Base-by-base conservation (phyloP, 2,329 filamentous ascomycete genomes). In the Macroventuria anomochaeta region DNA sequence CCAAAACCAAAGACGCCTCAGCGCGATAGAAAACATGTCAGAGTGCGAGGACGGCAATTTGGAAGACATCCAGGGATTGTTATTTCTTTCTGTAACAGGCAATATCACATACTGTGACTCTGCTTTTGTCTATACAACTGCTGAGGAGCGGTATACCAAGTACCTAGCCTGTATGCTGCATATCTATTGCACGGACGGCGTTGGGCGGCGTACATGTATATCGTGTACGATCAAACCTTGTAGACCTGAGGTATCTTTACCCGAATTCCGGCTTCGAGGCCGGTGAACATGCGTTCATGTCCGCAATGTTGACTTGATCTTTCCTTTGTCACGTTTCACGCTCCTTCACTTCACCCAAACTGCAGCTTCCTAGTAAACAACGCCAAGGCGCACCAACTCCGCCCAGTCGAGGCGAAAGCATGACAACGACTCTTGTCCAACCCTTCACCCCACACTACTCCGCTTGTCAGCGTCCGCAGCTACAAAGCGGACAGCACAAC, bases 71-170 rank as follows among this genome's bases (percentile, higher is more conserved):
- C 48, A 44, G 28, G 12, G 11, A 26, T 26, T 26, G 17, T 29
- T 21, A 18, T 26, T 37, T 17, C 31, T 23, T 41, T 36, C 31
- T 23, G 8, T 37, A 49, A 33, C n/a, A 39, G 44, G 34, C 44
- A 50, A 43, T 43, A 28, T 20, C 46, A 49, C 46, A 29, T 29
- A 15, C 23, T 12, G 46, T 49, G 46, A 21, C 33, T 33, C 28
- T 48, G 28, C 29, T 37, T 33, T 17, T 48, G 37, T 50, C 47
- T 33, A 60, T 60, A 47, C 42, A 26, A 52, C 47, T 40, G 57
- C 57, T 60, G 47, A 41, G 50, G 54, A 60, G 57, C 57, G 41
- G 54, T 51, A 57, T 57, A 60, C 21, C 32, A 55, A 60, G 23
- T 43, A 60, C 47, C 48, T 43, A 40, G 36, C 36, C 21, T 53